Evolutionary conservation across 2,329 filamentous ascomycete species (phyloP).

Genomic region (Epichloe elymi): DNA sequence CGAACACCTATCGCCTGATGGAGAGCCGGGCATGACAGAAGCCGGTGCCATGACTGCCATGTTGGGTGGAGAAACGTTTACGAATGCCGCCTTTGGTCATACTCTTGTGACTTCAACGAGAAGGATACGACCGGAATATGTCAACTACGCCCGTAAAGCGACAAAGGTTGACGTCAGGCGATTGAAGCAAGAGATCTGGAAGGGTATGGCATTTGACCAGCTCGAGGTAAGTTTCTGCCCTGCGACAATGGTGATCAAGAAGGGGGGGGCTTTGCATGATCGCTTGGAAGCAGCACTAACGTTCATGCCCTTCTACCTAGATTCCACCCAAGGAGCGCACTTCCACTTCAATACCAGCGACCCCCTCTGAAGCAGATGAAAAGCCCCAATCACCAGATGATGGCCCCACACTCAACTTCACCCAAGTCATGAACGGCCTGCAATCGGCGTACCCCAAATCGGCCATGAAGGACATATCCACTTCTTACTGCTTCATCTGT

Average conservation of each 20-base stretch:
- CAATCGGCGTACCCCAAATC: constrained; percentile 76
- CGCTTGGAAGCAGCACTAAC: neutral
- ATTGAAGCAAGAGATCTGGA: constrained; percentile 59
- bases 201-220: constrained; percentile 45
- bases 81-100: constrained; percentile 44
- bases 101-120: constrained; percentile 53
- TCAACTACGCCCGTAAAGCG: constrained; percentile 56
- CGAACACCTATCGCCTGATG: constrained; percentile 62
- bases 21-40: constrained; percentile 32
- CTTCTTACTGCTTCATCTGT: constrained; percentile 86
- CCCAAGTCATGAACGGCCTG: constrained; percentile 78
- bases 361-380: constrained; percentile 17
- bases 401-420: constrained; percentile 63
- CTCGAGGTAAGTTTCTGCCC: constrained; percentile 31
- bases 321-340: neutral
- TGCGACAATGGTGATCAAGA: neutral
- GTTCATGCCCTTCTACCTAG: constrained; percentile 6
- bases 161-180: constrained; percentile 59
- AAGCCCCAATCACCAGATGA: constrained; percentile 22
- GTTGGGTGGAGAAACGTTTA: constrained; percentile 36
- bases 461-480: constrained; percentile 87
- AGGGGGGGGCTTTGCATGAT: neutral
- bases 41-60: constrained; percentile 36
- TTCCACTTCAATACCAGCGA: constrained; percentile 4
- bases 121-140: constrained; percentile 52